Evolutionary conservation across 148 eudicot species (phyloP).

Genomic region (Persicaria maculosa): DNA sequence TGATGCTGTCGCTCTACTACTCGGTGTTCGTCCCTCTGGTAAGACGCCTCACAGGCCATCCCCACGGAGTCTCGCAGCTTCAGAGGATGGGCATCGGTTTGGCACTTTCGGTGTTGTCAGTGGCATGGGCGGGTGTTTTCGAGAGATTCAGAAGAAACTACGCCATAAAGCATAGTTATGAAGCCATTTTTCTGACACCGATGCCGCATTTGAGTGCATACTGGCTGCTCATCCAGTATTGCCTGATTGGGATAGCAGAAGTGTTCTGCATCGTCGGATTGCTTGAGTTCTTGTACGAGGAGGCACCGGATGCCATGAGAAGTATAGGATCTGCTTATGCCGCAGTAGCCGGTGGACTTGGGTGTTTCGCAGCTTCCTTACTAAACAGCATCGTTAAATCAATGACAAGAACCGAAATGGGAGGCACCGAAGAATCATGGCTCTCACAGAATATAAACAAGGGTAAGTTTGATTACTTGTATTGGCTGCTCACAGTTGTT

Average conservation of each 20-base stretch:
- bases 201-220: conserved; percentile 76
- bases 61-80: conserved; percentile 90
- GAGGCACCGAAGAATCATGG: conserved; percentile 43
- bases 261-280: conserved; percentile 85
- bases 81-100: conserved; percentile 86
- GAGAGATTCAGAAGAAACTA: conserved; percentile 76
- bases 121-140: conserved; percentile 69
- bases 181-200: conserved; percentile 48
- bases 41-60: conserved; percentile 71
- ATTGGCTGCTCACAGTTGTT: conserved; percentile 70
- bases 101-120: conserved; percentile 72
- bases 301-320: conserved; percentile 93
- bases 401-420: conserved; percentile 38
- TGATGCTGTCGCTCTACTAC: conserved; percentile 73
- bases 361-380: conserved; percentile 72
- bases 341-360: conserved; percentile 85
- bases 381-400: conserved; percentile 63
- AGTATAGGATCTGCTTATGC: conserved; percentile 93
- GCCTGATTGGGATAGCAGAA: conserved; percentile 87
- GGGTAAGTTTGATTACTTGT: conserved; percentile 72
- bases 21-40: conserved; percentile 65
- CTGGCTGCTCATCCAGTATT: conserved; percentile 84
- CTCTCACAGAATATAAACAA: conserved; percentile 85
- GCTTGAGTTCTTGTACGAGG: conserved; percentile 79
- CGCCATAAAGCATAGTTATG: conserved; percentile 55